phyloP scores from a whole-genome alignment of 2,329 filamentous ascomycete species.

The Neoascochyta sp. region DNA sequence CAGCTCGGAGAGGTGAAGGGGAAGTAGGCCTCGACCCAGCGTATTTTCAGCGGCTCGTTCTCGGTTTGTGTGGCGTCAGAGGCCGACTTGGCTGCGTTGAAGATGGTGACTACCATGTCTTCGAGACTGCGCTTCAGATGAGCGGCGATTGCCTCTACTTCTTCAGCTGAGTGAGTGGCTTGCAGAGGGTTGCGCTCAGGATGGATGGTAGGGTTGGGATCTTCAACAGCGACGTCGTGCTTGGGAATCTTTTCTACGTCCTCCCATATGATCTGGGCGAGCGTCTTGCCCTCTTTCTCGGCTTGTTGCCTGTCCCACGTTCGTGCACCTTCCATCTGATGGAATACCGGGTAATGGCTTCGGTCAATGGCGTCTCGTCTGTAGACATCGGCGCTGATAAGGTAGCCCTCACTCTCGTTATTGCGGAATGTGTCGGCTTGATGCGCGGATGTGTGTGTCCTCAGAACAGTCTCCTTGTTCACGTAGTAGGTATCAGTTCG shows the following conservation, averaged over 20 bases:
- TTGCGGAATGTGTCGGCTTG: constrained; percentile 76
- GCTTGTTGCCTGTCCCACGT: constrained; percentile 74
- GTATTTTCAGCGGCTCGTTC: constrained; percentile 70
- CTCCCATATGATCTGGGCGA: constrained; percentile 63
- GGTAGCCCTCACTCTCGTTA: constrained; percentile 72
- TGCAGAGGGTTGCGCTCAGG: constrained; percentile 81
- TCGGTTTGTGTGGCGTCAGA: constrained; percentile 43
- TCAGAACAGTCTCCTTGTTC: constrained; percentile 75
- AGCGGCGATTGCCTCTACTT: constrained; percentile 75
- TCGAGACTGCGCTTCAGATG: constrained; percentile 90
- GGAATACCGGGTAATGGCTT: constrained; percentile 94
- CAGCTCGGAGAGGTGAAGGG: constrained; percentile 94
- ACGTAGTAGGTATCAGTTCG: constrained; percentile 95
- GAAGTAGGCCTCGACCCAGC: constrained; percentile 97
- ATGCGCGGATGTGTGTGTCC: constrained; percentile 93
- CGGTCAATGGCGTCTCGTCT: constrained; percentile 90
- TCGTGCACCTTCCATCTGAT: constrained; percentile 95
- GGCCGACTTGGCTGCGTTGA: constrained; percentile 68
- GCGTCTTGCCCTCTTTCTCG: constrained; percentile 39
- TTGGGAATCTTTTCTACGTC: constrained; percentile 69
- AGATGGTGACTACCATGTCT: constrained; percentile 84
- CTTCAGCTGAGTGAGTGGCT: constrained; percentile 65
- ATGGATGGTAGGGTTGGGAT: constrained; percentile 76
- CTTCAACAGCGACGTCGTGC: constrained; percentile 74
- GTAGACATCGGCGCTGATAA: constrained; percentile 93